Percentiles rank a stretch among this genome's conserved stretches.
phyloP scores from a whole-genome alignment of 2,329 filamentous ascomycete genomes.

The Rutstroemia sp. region DNA sequence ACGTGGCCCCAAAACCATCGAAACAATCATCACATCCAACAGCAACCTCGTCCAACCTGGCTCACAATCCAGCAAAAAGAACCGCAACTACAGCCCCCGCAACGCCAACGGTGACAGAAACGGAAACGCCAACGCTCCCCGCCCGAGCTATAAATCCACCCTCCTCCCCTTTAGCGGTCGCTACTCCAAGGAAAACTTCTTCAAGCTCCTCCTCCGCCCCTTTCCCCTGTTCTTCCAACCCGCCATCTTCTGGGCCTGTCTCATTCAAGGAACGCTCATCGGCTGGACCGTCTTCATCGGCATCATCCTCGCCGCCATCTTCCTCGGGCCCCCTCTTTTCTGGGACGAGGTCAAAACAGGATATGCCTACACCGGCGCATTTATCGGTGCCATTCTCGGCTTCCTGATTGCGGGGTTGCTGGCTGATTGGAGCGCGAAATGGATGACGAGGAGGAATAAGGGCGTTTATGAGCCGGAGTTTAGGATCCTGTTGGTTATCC shows the following conservation, averaged over 20 bases:
- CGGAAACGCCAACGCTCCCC: constrained; percentile 22
- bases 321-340: constrained; percentile 72
- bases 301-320: constrained; percentile 73
- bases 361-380: constrained; percentile 81
- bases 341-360: constrained; percentile 76
- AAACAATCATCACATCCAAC: constrained; percentile 5
- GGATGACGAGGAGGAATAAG: constrained; percentile 65
- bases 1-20: background rate
- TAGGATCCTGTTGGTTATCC: constrained; percentile 72
- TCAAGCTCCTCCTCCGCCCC: constrained; percentile 59
- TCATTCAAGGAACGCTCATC: constrained; percentile 85
- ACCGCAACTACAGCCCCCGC: background rate
- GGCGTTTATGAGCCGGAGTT: constrained; percentile 92
- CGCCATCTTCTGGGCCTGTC: constrained; percentile 68
- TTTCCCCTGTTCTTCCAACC: constrained; percentile 80
- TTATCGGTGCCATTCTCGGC: constrained; percentile 73
- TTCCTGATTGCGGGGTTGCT: constrained; percentile 68
- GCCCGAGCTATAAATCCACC: constrained; percentile 45
- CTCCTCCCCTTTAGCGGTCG: constrained; percentile 71
- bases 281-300: constrained; percentile 95
- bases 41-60: background rate
- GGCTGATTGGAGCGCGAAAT: constrained; percentile 63
- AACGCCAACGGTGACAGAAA: background rate
- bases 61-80: background rate
- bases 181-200: constrained; percentile 70